Base-by-base conservation (phyloP, 495 filamentous ascomycete genomes). In the Cercophora sp. region DNA sequence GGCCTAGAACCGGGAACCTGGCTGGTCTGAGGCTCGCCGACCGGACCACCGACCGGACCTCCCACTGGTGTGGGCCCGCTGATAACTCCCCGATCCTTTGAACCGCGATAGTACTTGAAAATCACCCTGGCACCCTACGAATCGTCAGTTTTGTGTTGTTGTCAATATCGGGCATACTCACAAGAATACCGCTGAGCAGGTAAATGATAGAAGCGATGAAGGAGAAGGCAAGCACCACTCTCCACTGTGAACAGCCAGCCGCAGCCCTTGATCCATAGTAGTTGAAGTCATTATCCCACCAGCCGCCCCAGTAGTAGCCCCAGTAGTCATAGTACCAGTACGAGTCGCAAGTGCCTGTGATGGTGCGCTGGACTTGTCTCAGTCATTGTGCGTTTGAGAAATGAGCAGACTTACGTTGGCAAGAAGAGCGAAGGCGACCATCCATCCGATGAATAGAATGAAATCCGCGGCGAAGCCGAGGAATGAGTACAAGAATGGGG, bases 321-420 rank as follows among this genome's bases (percentile, higher is more conserved):
- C 62, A 65, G 23, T 62, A 65, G 45, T 51, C 60, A 39, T 26
- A 54, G 42, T 58, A 62, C 59, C 59, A 62, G 2, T 8, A 20
- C 0, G 56, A 26, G 27, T 48, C 47, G 35, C 62, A 65, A 2
- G 40, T 58, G 15, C 26, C 5, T 2, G 29, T 34, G n/a, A 54
- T 57, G 25, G 52, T 48, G 6, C 57, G 50, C 62, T 65, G 37
- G 8, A 39, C 55, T 32, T 34, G 40, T 8, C 11, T 18, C 31
- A 4, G 5, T 18, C 10, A 13, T 1, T 25, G 16, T 18, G 15
- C 6, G 16, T 8, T 29, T 5, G 8, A 11, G 4, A 15, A 8
- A 1, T 8, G n/a, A 32, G 22, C 9, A 13, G 5, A 50, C 59
- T 34, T 47, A 66, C 63, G 16, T 48, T 41, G 5, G 44, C 42